phyloP scores from a whole-genome alignment of 768 basidiomycete species.

The Atractiella rhizophila region DNA sequence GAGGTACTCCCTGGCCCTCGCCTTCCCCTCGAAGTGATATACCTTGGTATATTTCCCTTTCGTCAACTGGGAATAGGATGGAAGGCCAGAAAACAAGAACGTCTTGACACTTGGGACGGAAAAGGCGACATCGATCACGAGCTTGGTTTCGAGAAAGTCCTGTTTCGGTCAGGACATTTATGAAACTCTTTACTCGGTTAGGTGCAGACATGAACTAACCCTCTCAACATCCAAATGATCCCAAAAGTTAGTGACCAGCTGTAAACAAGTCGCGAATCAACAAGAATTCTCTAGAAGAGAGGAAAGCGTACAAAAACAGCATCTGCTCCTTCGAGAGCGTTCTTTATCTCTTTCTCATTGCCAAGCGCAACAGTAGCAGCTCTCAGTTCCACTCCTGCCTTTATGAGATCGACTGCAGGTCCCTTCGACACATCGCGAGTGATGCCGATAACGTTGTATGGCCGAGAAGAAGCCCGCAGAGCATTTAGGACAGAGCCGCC shows the following conservation, averaged over 20 bases:
- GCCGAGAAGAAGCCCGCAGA: slow-evolving; percentile 10
- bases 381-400: slow-evolving; percentile 16
- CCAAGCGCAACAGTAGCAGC: slow-evolving; percentile 12
- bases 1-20: too few relatives aligned
- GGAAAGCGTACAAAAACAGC: slow-evolving; percentile 15
- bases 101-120: too few relatives aligned
- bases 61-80: slow-evolving; percentile 7
- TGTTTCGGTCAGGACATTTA: too few relatives aligned
- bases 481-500: slow-evolving; percentile 15
- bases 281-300: slow-evolving; percentile 1
- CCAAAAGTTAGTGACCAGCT: too few relatives aligned
- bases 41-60: slow-evolving; percentile 10
- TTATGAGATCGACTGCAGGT: slow-evolving; percentile 6
- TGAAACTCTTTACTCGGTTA: too few relatives aligned
- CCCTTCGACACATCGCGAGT: slow-evolving; percentile 16
- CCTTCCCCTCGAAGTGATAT: slow-evolving; percentile 15
- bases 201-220: slow-evolving; percentile 13
- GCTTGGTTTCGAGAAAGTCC: too few relatives aligned
- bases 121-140: too few relatives aligned
- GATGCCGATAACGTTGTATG: slow-evolving; percentile 13
- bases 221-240: slow-evolving; percentile 10
- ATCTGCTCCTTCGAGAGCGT: slow-evolving; percentile 16
- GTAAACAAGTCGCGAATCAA: background rate
- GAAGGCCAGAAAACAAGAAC: slow-evolving; percentile 8
- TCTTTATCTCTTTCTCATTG: slow-evolving; percentile 8